Conservation (phyloP, 1,139 yeast species). For the Blastobotrys petasosporus region DNA sequence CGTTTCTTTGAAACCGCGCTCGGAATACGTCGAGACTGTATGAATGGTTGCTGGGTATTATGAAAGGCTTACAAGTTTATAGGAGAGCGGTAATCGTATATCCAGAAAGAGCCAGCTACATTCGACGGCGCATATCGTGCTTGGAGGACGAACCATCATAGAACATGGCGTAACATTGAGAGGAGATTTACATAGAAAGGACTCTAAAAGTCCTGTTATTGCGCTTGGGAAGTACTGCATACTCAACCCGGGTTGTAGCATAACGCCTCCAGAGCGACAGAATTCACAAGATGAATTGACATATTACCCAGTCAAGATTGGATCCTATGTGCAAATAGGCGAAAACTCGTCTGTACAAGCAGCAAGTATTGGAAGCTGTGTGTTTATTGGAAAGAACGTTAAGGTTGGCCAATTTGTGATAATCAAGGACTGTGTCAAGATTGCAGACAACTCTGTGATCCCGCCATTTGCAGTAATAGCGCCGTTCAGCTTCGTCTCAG, state of each 20-base stretch:
- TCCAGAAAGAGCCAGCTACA: constrained; percentile 43
- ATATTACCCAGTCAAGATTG: constrained; percentile 43
- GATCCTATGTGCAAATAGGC: constrained; percentile 56
- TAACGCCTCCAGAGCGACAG: constrained; percentile 23
- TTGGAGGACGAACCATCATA: constrained; percentile 43
- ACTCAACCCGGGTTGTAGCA: constrained; percentile 23
- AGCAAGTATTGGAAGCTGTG: constrained; percentile 40
- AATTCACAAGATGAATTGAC: constrained; percentile 14
- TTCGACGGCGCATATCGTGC: constrained; percentile 41
- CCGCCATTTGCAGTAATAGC: constrained; percentile 57
- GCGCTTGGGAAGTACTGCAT: constrained; percentile 49
- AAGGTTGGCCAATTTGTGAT: constrained; percentile 47
- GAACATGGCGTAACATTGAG: constrained; percentile 35
- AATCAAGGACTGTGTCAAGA: constrained; percentile 58
- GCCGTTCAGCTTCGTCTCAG: constrained; percentile 49
- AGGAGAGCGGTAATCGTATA: constrained; percentile 51
- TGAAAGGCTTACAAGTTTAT: constrained; percentile 25
- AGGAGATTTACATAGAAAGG: constrained; percentile 38
- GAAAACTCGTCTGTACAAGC: constrained; percentile 37
- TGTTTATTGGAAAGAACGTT: constrained; percentile 55
- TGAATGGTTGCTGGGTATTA: not conserved
- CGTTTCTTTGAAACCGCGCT: not conserved
- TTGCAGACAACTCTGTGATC: constrained; percentile 44
- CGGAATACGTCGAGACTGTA: constrained; percentile 28
- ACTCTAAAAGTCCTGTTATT: constrained; percentile 38